Evolutionary conservation across 768 basidiomycete genomes (phyloP).

Genomic region (Ramaria sp.): DNA sequence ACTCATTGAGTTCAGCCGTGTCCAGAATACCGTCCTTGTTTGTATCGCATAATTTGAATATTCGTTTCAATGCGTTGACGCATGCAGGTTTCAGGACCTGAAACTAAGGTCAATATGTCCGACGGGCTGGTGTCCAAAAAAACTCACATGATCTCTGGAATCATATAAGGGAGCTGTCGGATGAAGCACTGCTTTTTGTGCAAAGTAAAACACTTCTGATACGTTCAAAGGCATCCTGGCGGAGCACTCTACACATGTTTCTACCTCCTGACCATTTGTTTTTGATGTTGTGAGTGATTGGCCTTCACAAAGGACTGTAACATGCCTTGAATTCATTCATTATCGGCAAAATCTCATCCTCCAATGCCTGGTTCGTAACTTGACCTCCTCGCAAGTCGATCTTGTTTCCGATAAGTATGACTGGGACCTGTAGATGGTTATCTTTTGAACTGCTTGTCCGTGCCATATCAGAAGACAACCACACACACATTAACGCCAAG

Average conservation of each 20-base stretch:
- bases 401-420: conserved; percentile 97
- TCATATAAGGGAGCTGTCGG: conserved; percentile 97
- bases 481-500: conserved; percentile 84
- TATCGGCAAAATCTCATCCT: conserved; percentile 91
- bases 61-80: conserved; percentile 74
- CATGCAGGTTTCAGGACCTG: conserved; percentile 92
- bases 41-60: conserved; percentile 93
- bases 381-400: conserved; percentile 91
- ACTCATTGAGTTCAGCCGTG: conserved; percentile 87
- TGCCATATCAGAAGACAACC: not conserved
- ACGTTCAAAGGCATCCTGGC: conserved; percentile 84
- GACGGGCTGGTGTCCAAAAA: not conserved
- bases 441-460: conserved; percentile 3
- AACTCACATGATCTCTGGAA: conserved; percentile 75
- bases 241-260: conserved; percentile 97
- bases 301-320: not conserved
- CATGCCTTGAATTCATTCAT: conserved; percentile 97
- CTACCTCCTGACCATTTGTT: conserved; percentile 65
- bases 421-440: conserved; percentile 57
- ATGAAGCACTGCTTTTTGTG: conserved; percentile 94
- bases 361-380: conserved; percentile 88
- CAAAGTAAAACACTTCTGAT: conserved; percentile 97
- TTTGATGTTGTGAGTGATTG: not conserved
- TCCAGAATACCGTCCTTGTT: conserved; percentile 93
- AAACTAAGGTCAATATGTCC: conserved; percentile 8